Base-by-base conservation (phyloP, 2,329 filamentous ascomycete species). In the Claviceps lovelessii region DNA sequence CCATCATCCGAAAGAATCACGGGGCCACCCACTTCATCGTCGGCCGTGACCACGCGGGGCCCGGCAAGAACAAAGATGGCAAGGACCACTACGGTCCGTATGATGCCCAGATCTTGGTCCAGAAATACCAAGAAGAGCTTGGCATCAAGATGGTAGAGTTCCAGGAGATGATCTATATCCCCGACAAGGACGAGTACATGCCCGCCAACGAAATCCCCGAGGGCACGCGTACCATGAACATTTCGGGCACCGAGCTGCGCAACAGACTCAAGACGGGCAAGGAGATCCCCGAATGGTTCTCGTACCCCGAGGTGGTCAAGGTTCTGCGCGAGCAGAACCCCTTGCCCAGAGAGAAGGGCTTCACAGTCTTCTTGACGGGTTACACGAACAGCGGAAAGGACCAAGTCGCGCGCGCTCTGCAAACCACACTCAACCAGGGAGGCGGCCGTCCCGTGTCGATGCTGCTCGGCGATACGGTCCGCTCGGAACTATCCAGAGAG, bases 1-100 rank as follows among this genome's bases (percentile, higher is more conserved):
- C 93, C 67, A 95, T 98, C 67, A 98, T 98, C 79, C 90, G 93
- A 70, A 98, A 97, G 85, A 98, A 98, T 75, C 90, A 96, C 76
- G 93, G 93, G 65, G 90, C 91, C 50, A 97, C 93, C 17, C 93
- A 98, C 80, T 98, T 98, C 79, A 98, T 98, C 65, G 90, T 98
- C 61, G 93, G 93, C 58, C 89, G 93, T 76, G 93, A 98, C 75
- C 93, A 98, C 74, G 93, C 93, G 61, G 93, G 93, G 51, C 93
- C 93, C 48, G 93, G 93, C 67, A 96, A 95, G 82, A 97, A 97
- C 83, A 94, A 88, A 78, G 84, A 91, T 75, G 93, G 93, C 57
- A 84, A 88, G 65, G 93, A 98, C 70, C 94, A 96, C 76, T 98
- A 98, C 73, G 93, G 93, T 52, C 90, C 93, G 37, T 98, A 98